Conservation (phyloP, 2,329 filamentous ascomycete genomes). For the Colletotrichum caudatum region DNA sequence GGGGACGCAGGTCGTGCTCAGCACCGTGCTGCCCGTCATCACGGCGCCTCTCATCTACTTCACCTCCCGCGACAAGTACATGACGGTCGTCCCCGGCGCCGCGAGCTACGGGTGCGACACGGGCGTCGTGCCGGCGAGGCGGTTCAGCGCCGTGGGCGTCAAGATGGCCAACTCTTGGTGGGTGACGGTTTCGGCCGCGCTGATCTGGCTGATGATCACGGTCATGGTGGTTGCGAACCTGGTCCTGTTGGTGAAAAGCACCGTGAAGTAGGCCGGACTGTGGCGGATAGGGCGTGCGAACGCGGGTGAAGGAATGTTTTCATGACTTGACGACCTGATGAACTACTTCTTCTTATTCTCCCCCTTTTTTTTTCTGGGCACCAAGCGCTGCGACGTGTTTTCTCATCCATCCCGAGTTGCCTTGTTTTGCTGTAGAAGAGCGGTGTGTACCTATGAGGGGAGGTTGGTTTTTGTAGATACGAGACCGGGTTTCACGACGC, state of each 20-base stretch:
- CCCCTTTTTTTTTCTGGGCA: too few relatives aligned
- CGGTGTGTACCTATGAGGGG: not conserved
- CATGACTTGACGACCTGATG: slow-evolving; percentile 17
- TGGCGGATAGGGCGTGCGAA: not conserved
- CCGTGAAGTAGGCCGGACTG: not conserved
- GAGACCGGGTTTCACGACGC: not conserved
- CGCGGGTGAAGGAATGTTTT: not conserved
- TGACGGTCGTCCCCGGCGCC: slow-evolving; percentile 57
- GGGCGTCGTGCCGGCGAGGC: slow-evolving; percentile 41
- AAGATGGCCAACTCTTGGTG: slow-evolving; percentile 82
- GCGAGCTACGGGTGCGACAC: slow-evolving; percentile 34
- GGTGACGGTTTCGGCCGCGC: slow-evolving; percentile 63
- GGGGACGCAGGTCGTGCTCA: slow-evolving; percentile 81
- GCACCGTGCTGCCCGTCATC: slow-evolving; percentile 83
- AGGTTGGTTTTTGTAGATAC: not conserved
- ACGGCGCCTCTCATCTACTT: slow-evolving; percentile 87
- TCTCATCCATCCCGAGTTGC: not conserved
- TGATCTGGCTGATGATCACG: slow-evolving; percentile 80
- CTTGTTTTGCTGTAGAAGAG: not conserved
- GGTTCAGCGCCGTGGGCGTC: slow-evolving; percentile 48
- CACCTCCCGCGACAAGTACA: slow-evolving; percentile 82
- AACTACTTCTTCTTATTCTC: too few relatives aligned
- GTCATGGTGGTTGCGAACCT: slow-evolving; percentile 83
- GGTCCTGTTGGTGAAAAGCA: slow-evolving; percentile 66
- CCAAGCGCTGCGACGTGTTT: not conserved